Conservation (phyloP, 495 filamentous ascomycete genomes). For the Neurospora terricola region DNA sequence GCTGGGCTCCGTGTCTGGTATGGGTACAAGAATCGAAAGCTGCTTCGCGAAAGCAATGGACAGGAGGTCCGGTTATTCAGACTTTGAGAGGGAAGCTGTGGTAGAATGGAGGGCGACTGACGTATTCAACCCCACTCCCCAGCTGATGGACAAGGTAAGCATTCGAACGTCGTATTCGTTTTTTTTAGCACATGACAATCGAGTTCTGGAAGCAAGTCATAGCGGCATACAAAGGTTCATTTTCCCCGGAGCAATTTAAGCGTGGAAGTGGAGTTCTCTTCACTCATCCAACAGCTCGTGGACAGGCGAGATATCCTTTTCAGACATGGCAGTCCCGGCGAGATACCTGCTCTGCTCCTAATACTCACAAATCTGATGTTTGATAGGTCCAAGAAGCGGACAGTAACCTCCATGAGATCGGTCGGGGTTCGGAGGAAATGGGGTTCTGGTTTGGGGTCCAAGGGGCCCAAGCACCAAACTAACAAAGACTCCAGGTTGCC, state of each 20-base stretch:
- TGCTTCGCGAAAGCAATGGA: slow-evolving; percentile 15
- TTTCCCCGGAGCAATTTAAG: background rate
- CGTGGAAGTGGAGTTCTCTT: background rate
- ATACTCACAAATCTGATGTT: background rate
- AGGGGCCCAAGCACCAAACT: background rate
- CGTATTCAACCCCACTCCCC: background rate
- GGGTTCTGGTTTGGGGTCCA: background rate
- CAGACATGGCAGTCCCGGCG: background rate
- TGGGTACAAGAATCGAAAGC: slow-evolving; percentile 27
- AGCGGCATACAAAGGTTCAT: background rate
- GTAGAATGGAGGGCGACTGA: background rate
- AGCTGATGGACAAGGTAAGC: background rate
- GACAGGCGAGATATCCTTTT: background rate
- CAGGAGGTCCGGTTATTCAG: slow-evolving; percentile 15
- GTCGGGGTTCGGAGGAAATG: background rate
- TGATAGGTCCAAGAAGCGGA: background rate
- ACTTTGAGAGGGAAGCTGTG: slow-evolving; percentile 3
- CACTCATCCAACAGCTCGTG: background rate
- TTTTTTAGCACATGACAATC: background rate
- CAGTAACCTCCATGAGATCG: background rate
- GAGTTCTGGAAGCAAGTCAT: background rate
- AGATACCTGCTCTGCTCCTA: background rate
- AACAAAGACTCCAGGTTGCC: background rate
- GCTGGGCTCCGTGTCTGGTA: slow-evolving; percentile 31
- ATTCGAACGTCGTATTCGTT: background rate